These are phyloP conservation scores for Pseudocercospora vitis DNA, from an alignment of 2,329 filamentous ascomycete species.

Conservation along the genomic window DNA sequence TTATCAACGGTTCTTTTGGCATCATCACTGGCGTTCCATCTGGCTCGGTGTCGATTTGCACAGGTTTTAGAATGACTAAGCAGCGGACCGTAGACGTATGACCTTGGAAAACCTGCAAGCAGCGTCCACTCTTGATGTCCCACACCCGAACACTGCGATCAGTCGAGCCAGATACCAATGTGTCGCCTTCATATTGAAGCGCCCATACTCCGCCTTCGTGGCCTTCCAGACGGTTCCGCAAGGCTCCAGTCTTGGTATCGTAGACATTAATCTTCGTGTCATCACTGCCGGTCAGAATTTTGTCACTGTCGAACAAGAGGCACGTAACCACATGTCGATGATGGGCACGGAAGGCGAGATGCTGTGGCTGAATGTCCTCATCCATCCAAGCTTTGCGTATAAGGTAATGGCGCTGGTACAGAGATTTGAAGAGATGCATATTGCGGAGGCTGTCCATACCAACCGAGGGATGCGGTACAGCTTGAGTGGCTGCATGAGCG, in stretches of 20 bases:
- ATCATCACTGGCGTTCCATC: conserved; percentile 80
- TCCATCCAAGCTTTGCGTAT: conserved; percentile 92
- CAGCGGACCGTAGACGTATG: conserved; percentile 97
- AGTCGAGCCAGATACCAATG: conserved; percentile 91
- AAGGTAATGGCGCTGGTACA: conserved; percentile 89
- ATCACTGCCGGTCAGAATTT: conserved; percentile 95
- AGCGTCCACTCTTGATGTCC: conserved; percentile 92
- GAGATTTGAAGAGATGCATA: conserved; percentile 91
- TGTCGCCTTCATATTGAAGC: conserved; percentile 92
- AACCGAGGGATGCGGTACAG: conserved; percentile 77
- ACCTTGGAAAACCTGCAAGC: conserved; percentile 93
- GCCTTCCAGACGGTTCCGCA: conserved; percentile 80
- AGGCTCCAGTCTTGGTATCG: conserved; percentile 88
- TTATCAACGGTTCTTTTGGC: conserved; percentile 92
- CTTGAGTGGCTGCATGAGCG: conserved; percentile 77
- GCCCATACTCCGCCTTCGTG: conserved; percentile 99
- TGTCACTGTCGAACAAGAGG: conserved; percentile 95
- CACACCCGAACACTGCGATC: conserved; percentile 98
- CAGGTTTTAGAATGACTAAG: conserved; percentile 88
- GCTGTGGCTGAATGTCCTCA: conserved; percentile 74
- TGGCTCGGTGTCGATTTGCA: conserved; percentile 67
- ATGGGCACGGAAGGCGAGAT: conserved; percentile 95
- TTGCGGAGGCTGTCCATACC: conserved; percentile 76
- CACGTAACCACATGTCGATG: conserved; percentile 96
- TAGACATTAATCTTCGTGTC: conserved; percentile 98